Evolutionary conservation across 2,329 filamentous ascomycete genomes (phyloP).

Genomic region (Curvularia eragrostidis): DNA sequence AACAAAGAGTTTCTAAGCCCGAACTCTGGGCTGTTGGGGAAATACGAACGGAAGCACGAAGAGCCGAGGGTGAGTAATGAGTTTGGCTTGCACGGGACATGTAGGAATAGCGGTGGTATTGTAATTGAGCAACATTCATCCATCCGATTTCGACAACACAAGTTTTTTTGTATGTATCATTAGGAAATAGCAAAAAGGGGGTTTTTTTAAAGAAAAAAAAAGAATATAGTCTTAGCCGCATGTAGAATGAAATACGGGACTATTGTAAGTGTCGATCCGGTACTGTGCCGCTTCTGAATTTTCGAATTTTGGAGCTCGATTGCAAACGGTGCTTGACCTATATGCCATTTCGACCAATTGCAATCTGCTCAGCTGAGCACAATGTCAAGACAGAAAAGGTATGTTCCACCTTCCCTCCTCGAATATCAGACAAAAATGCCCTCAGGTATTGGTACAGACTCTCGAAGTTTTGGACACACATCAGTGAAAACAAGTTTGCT

Average conservation of each 20-base stretch:
- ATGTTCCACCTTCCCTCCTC: too few relatives aligned
- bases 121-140: not conserved
- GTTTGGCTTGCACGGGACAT: not conserved
- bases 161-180: too few relatives aligned
- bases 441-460: too few relatives aligned
- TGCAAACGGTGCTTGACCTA: too few relatives aligned
- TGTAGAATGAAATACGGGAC: not conserved
- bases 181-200: too few relatives aligned
- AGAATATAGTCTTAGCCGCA: not conserved
- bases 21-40: not conserved
- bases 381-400: too few relatives aligned
- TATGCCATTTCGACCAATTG: too few relatives aligned
- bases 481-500: constrained; percentile 7
- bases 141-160: too few relatives aligned
- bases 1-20: constrained; percentile 28
- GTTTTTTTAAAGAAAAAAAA: too few relatives aligned
- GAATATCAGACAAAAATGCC: too few relatives aligned
- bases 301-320: too few relatives aligned
- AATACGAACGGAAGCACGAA: not conserved
- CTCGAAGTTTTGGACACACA: not conserved
- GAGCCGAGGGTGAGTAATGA: not conserved
- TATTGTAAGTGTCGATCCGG: not conserved
- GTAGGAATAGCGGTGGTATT: not conserved
- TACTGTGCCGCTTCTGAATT: not conserved
- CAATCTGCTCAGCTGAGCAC: too few relatives aligned